Percentiles rank a stretch among this genome's conserved stretches.
Evolutionary conservation across 1,284 basidiomycete species (phyloP).

Genomic region (Ganoderma multipileum): DNA sequence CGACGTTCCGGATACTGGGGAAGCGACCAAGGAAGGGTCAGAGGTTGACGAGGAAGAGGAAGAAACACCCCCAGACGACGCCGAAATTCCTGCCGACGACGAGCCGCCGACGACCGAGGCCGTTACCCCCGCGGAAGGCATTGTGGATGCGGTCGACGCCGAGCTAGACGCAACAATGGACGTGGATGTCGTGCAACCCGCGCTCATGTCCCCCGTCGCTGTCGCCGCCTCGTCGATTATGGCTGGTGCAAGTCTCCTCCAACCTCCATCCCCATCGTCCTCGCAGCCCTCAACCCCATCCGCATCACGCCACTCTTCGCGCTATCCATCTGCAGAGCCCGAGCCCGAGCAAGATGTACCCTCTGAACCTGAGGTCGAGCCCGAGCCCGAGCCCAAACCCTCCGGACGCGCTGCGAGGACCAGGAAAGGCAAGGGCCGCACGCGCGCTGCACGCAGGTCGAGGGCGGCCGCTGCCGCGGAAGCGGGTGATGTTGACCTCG

Average conservation of each 20-base stretch:
- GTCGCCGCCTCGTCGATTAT: slow-evolving; percentile 55
- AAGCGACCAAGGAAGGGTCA: slow-evolving; percentile 36
- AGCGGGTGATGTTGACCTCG: slow-evolving; percentile 45
- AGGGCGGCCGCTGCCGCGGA: slow-evolving; percentile 43
- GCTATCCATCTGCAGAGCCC: slow-evolving; percentile 50
- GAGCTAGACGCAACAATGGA: slow-evolving; percentile 40
- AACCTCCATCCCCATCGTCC: slow-evolving; percentile 44
- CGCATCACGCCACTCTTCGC: slow-evolving; percentile 47
- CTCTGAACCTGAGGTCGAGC: slow-evolving; percentile 39
- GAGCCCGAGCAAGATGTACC: slow-evolving; percentile 32
- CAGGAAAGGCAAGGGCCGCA: slow-evolving; percentile 33
- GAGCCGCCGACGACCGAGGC: slow-evolving; percentile 30
- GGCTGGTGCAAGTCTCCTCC: slow-evolving; percentile 52
- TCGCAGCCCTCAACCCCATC: slow-evolving; percentile 43
- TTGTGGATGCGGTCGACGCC: slow-evolving; percentile 35
- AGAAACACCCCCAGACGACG: slow-evolving; percentile 41
- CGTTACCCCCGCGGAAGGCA: slow-evolving; percentile 34
- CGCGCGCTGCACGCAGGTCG: slow-evolving; percentile 34
- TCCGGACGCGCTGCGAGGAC: slow-evolving; percentile 37
- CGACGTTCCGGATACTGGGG: slow-evolving; percentile 33
- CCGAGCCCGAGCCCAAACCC: slow-evolving; percentile 37
- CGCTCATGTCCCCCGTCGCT: slow-evolving; percentile 49
- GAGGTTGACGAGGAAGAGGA: slow-evolving; percentile 38
- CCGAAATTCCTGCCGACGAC: slow-evolving; percentile 43
- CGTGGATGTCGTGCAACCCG: slow-evolving; percentile 47